Evolutionary conservation across 2,329 filamentous ascomycete genomes (phyloP).

Genomic region (Alternaria alternata): DNA sequence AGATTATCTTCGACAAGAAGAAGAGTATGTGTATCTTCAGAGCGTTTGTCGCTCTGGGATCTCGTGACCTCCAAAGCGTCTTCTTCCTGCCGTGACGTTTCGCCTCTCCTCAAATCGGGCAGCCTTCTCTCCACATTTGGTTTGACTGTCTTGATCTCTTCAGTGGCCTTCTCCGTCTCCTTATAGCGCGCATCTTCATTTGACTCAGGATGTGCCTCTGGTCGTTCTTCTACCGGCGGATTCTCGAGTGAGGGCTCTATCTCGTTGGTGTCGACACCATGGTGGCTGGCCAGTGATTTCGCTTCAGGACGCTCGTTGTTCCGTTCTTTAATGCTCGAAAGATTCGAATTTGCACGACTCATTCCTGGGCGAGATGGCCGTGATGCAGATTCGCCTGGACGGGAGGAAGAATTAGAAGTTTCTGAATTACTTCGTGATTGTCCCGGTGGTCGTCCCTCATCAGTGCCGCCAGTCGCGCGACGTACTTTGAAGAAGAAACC

Average conservation of each 20-base stretch:
- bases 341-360: constrained; percentile 38
- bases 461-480: constrained; percentile 28
- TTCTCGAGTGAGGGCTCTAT: constrained; percentile 36
- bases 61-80: constrained; percentile 27
- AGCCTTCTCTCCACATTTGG: constrained; percentile 20
- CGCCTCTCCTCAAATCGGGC: constrained; percentile 30
- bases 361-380: constrained; percentile 34
- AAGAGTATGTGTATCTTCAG: constrained; percentile 33
- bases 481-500: constrained; percentile 51
- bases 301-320: constrained; percentile 24
- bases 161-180: constrained; percentile 31
- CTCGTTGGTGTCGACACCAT: constrained; percentile 20
- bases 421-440: constrained; percentile 38
- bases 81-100: constrained; percentile 33
- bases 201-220: constrained; percentile 38
- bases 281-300: constrained; percentile 16
- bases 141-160: constrained; percentile 16
- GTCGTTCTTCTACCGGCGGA: constrained; percentile 42
- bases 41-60: constrained; percentile 28
- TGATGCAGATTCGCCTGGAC: constrained; percentile 18
- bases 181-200: constrained; percentile 30
- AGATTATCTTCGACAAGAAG: constrained; percentile 60
- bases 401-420: constrained; percentile 13
- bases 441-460: constrained; percentile 37
- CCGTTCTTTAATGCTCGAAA: constrained; percentile 36